These are phyloP conservation scores for Seiridium unicorne DNA, from an alignment of 2,329 filamentous ascomycete species.

Conservation along the genomic window DNA sequence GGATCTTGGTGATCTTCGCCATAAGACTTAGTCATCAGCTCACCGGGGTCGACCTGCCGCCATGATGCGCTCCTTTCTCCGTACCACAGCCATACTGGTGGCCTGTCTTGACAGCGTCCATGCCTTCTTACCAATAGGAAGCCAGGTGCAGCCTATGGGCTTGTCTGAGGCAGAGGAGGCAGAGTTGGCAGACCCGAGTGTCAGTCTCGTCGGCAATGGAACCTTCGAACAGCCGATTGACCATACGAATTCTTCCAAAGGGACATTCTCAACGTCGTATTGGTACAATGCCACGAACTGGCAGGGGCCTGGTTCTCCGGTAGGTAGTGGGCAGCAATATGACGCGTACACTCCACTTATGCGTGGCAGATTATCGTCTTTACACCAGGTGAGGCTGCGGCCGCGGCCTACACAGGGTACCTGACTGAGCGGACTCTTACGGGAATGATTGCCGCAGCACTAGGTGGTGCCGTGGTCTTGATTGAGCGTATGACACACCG, in stretches of 20 bases:
- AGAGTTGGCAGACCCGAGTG: constrained; percentile 13
- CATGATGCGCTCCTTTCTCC: constrained; percentile 12
- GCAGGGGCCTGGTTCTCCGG: constrained; percentile 53
- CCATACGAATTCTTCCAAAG: constrained; percentile 52
- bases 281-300: constrained; percentile 48
- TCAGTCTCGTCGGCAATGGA: constrained; percentile 14
- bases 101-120: constrained; percentile 11
- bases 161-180: constrained; percentile 13
- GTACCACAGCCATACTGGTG: constrained; percentile 7
- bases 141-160: constrained; percentile 14
- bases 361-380: constrained; percentile 42
- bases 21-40: neutral
- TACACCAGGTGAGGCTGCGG: constrained; percentile 51
- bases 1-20: neutral
- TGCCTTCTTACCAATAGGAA: constrained; percentile 15
- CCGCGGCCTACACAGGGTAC: constrained; percentile 45
- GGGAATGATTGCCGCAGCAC: constrained; percentile 48
- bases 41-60: neutral
- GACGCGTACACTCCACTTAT: neutral
- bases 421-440: constrained; percentile 47
- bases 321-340: constrained; percentile 20
- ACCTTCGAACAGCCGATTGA: constrained; percentile 57
- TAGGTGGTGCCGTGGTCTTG: constrained; percentile 52
- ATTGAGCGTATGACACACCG: constrained; percentile 44
- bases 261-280: constrained; percentile 53